Evolutionary conservation across 169 alveolate species (phyloP), one percentile per base, ranked within the genome.

Genomic region (Plasmodium gallinaceum): DNA sequence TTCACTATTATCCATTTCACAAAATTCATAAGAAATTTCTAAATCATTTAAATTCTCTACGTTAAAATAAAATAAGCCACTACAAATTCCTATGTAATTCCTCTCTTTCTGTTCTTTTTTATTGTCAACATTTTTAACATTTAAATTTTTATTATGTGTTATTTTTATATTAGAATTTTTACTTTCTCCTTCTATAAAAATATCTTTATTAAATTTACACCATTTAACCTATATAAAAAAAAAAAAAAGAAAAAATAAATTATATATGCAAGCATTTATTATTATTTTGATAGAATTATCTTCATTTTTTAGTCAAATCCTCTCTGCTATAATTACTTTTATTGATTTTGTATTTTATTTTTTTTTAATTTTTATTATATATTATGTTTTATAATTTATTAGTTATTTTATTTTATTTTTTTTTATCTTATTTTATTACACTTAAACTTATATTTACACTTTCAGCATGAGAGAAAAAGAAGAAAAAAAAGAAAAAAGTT

Each of bases 391-490:
- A 48, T 48, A 10, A 32, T 10, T 43, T 12, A 43, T 74, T 60
- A 22, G 5, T n/a, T 46, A 20, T 60, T 60, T n/a, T n/a, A n/a
- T n/a, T n/a, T n/a, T n/a, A n/a, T n/a, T n/a, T n/a, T n/a, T n/a
- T 48, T 61, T 7, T 18, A 16, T 61, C 18, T 58, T 46, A 7
- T n/a, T 54, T 5, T 54, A 51, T 80, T 80, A 80, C 90, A 10
- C 22, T 69, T 22, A 80, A 43, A 22, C 6, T 72, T 43, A 48
- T 51, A 20, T 46, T 37, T 66, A 80, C 24, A 37, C 58, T 18
- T 12, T 64, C 83, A 8, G 73, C 83, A 48, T 80, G 90, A 14
- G 90, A 72, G 45, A 80, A 72, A 61, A 80, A 80, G 42, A 80
- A 54, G 20, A 80, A 80, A 42, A 68, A 80, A 39, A 80, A 46